Conservation (phyloP, 352 stramenopile genomes). For the Phytophthora melonis region DNA sequence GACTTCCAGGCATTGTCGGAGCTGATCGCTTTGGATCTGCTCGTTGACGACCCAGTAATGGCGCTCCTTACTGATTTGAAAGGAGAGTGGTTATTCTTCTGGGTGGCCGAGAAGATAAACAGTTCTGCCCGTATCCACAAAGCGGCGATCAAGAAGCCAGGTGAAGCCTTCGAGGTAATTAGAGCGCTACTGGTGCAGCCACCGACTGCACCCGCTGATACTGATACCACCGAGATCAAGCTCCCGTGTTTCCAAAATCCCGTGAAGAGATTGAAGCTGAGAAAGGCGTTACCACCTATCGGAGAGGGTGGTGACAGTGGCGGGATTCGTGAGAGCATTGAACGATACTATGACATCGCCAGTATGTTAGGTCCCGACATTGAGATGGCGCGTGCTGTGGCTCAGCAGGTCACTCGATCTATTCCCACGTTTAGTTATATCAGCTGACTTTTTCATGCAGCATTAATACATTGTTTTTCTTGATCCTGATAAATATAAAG, state of each 20-base stretch:
- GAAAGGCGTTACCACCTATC: conserved; percentile 29
- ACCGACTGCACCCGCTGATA: conserved; percentile 23
- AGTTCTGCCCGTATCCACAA: conserved; percentile 32
- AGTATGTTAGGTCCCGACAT: conserved; percentile 49
- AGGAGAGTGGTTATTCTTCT: conserved; percentile 53
- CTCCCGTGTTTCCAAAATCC: conserved; percentile 40
- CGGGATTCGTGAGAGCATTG: conserved; percentile 33
- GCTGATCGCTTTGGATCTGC: conserved; percentile 55
- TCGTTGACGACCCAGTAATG: conserved; percentile 47
- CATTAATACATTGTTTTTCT: too few species aligned
- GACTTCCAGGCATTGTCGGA: conserved; percentile 52
- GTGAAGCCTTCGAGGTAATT: conserved; percentile 45
- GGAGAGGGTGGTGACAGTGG: conserved; percentile 25
- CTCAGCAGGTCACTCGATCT: conserved; percentile 27
- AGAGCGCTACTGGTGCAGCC: conserved; percentile 40
- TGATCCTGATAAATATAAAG: too few species aligned
- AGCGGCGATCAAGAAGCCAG: conserved; percentile 32
- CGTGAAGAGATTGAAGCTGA: conserved; percentile 53
- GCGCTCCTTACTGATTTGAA: conserved; percentile 58
- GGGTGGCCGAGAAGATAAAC: conserved; percentile 43
- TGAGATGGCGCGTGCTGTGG: conserved; percentile 45
- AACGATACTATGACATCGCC: conserved; percentile 53
- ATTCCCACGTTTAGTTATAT: conserved; percentile 28
- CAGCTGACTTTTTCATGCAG: conserved; percentile 37
- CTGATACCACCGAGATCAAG: conserved; percentile 27